Percentiles rank a stretch among this genome's conserved stretches.
phyloP scores from a whole-genome alignment of 495 filamentous ascomycete genomes.

The Glonium stellatum region DNA sequence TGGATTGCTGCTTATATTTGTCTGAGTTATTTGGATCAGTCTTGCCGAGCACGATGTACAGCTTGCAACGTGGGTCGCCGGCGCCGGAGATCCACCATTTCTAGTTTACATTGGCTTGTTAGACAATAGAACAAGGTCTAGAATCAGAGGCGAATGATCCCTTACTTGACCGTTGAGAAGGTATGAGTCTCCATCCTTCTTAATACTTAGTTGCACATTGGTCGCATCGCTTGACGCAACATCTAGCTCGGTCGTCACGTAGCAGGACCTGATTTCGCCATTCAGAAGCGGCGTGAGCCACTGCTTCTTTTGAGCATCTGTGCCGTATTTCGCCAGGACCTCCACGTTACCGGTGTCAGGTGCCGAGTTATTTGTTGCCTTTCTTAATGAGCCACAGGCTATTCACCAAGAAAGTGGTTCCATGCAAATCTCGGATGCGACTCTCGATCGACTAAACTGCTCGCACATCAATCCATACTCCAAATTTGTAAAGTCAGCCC shows the following conservation, averaged over 20 bases:
- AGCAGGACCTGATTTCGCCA: constrained; percentile 79
- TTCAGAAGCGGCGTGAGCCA: constrained; percentile 82
- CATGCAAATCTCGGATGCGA: constrained; percentile 60
- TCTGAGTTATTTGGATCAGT: constrained; percentile 62
- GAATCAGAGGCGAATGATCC: no score
- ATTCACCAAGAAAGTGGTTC: not conserved
- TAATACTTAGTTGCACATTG: constrained; percentile 80
- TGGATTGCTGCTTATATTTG: constrained; percentile 80
- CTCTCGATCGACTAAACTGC: constrained; percentile 69
- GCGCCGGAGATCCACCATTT: constrained; percentile 98
- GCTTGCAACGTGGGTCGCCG: constrained; percentile 78
- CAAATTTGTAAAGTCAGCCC: constrained; percentile 80
- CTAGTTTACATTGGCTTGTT: no score
- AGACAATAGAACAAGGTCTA: no score
- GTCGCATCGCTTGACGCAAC: constrained; percentile 80
- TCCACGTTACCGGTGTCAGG: constrained; percentile 97
- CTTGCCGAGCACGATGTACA: constrained; percentile 94
- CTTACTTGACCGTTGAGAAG: constrained; percentile 76
- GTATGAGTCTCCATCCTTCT: constrained; percentile 71
- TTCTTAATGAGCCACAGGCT: not conserved
- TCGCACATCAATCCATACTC: constrained; percentile 95
- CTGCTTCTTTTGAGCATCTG: constrained; percentile 76
- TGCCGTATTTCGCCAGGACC: constrained; percentile 87
- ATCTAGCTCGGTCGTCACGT: constrained; percentile 89
- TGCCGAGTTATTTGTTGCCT: constrained; percentile 83